A percentile compares a stretch with the other conserved stretches of the same genome.
Conservation (phyloP, 805 yeast genomes). For the Saccharomyces cerevisiae region DNA sequence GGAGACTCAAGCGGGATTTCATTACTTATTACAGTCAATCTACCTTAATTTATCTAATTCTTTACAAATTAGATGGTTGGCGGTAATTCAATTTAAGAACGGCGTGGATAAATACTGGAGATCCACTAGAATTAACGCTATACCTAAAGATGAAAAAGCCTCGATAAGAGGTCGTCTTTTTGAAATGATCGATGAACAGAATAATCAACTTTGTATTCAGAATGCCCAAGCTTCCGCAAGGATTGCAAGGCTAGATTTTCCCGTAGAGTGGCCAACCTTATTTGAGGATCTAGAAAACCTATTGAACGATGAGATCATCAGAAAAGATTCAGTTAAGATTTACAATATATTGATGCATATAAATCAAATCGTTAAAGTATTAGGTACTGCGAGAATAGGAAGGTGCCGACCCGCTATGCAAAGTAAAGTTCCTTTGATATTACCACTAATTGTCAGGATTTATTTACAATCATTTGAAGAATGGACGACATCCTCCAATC, state of each 20-base stretch:
- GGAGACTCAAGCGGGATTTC: slow-evolving; percentile 58
- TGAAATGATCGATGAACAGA: slow-evolving; percentile 54
- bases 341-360: slow-evolving; percentile 58
- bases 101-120: slow-evolving; percentile 85
- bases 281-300: slow-evolving; percentile 53
- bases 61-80: slow-evolving; percentile 72
- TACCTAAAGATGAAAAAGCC: slow-evolving; percentile 58
- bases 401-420: slow-evolving; percentile 73
- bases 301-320: slow-evolving; percentile 38
- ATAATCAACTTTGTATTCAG: slow-evolving; percentile 68
- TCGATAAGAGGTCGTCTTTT: slow-evolving; percentile 55
- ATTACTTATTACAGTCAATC: slow-evolving; percentile 46
- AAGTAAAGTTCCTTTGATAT: slow-evolving; percentile 54
- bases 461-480: slow-evolving; percentile 52
- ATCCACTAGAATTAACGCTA: slow-evolving; percentile 46
- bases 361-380: slow-evolving; percentile 68
- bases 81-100: slow-evolving; percentile 80
- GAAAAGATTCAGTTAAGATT: slow-evolving; percentile 42
- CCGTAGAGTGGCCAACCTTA: slow-evolving; percentile 74
- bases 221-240: slow-evolving; percentile 76
- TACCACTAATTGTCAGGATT: slow-evolving; percentile 50
- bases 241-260: slow-evolving; percentile 79
- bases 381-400: slow-evolving; percentile 76
- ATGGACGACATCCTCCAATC: slow-evolving; percentile 46
- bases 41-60: slow-evolving; percentile 55